Percentiles rank a stretch among this genome's conserved stretches.
Evolutionary conservation across 768 basidiomycete species (phyloP).

Genomic region (Pleurotus giganteus): DNA sequence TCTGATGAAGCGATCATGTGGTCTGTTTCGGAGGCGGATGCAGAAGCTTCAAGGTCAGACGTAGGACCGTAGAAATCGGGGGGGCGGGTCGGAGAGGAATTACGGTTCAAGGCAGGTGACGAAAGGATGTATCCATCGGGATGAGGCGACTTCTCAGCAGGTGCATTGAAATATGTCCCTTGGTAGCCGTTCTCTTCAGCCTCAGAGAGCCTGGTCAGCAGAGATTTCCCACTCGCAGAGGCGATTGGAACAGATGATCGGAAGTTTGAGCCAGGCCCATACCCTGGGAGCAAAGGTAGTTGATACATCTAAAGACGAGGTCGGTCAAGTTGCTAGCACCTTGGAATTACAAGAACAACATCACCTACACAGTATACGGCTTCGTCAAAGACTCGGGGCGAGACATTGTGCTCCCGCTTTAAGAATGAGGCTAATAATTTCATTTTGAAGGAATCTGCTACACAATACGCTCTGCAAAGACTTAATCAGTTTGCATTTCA

Average conservation of each 20-base stretch:
- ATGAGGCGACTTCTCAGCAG: conserved; percentile 29
- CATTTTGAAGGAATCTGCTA: conserved; percentile 83
- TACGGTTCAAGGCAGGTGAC: conserved; percentile 37
- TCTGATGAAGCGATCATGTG: conserved; percentile 10
- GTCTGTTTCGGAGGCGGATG: conserved; percentile 14
- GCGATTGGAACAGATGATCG: conserved; percentile 76
- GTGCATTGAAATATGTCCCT: conserved; percentile 70
- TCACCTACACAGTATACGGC: conserved; percentile 84
- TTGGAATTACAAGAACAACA: neutral
- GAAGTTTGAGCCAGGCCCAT: conserved; percentile 78
- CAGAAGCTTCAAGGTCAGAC: conserved; percentile 11
- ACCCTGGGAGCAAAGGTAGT: conserved; percentile 88
- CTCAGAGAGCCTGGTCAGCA: conserved; percentile 70
- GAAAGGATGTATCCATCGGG: conserved; percentile 66
- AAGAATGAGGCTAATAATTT: conserved; percentile 81
- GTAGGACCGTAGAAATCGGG: conserved; percentile 11
- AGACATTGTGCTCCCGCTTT: conserved; percentile 92
- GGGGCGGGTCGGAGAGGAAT: conserved; percentile 11
- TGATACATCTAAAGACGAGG: conserved; percentile 81
- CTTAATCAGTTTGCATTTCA: conserved; percentile 31
- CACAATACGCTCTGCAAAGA: conserved; percentile 86
- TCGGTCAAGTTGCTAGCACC: conserved; percentile 8
- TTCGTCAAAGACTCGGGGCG: conserved; percentile 86
- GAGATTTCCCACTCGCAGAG: conserved; percentile 50
- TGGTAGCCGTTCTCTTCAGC: conserved; percentile 91